These are phyloP conservation scores for Epichloe sp. DNA, from an alignment of 2,329 filamentous ascomycete genomes.

Conservation along the genomic window DNA sequence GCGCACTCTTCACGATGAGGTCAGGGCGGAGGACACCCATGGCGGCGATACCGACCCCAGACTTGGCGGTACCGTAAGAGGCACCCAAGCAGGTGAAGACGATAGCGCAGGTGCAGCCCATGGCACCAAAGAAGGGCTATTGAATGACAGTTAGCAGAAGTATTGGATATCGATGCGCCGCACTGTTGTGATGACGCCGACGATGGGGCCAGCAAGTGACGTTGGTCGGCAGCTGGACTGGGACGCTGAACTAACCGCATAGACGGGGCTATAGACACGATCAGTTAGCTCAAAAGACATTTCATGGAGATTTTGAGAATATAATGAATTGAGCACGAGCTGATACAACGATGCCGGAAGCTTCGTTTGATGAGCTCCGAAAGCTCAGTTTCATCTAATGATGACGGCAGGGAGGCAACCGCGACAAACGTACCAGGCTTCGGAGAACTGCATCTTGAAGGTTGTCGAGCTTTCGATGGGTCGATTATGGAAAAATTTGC, in stretches of 20 bases:
- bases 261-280: slow-evolving; percentile 63
- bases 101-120: slow-evolving; percentile 94
- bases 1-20: slow-evolving; percentile 96
- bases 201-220: slow-evolving; percentile 13
- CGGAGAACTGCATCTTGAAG: slow-evolving; percentile 54
- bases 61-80: slow-evolving; percentile 97
- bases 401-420: slow-evolving; percentile 17
- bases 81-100: slow-evolving; percentile 95
- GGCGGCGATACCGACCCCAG: slow-evolving; percentile 93
- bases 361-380: slow-evolving; percentile 16
- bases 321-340: not conserved
- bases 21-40: slow-evolving; percentile 98
- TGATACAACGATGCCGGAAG: slow-evolving; percentile 14
- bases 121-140: slow-evolving; percentile 85
- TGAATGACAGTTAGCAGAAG: slow-evolving; percentile 20
- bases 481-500: slow-evolving; percentile 7
- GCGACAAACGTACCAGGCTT: slow-evolving; percentile 59
- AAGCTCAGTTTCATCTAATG: slow-evolving; percentile 12
- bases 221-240: slow-evolving; percentile 17
- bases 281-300: slow-evolving; percentile 28
- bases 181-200: slow-evolving; percentile 10
- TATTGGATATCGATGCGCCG: slow-evolving; percentile 9
- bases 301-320: slow-evolving; percentile 2
- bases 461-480: slow-evolving; percentile 16
- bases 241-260: slow-evolving; percentile 69